These are phyloP conservation scores for Pleurotus sapidus DNA, from an alignment of 768 basidiomycete species.

Conservation along the genomic window DNA sequence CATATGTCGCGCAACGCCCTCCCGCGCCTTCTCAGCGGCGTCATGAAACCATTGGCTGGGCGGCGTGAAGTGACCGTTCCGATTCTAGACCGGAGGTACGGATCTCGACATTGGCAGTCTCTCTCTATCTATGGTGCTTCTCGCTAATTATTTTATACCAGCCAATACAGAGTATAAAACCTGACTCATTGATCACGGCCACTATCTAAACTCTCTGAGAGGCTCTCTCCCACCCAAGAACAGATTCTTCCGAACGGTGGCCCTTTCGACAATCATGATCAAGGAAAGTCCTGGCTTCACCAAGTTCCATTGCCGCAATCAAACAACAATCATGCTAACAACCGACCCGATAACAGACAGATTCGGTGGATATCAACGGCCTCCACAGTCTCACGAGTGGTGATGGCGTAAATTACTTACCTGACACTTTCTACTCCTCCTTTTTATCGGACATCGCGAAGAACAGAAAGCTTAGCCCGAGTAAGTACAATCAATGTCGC, in stretches of 20 bases:
- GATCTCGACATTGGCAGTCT: not conserved
- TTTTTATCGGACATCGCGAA: constrained; percentile 67
- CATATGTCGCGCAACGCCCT: not conserved
- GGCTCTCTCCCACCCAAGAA: too few relatives aligned
- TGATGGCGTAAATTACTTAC: constrained; percentile 32
- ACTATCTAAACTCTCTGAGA: too few relatives aligned
- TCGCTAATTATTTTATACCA: too few relatives aligned
- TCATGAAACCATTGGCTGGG: not conserved
- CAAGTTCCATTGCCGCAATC: too few relatives aligned
- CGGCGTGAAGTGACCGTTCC: not conserved
- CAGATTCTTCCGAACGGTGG: too few relatives aligned
- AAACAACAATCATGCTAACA: too few relatives aligned
- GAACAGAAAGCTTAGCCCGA: constrained; percentile 59
- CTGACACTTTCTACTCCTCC: constrained; percentile 49
- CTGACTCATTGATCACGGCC: too few relatives aligned
- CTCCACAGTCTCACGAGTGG: not conserved
- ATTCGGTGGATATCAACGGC: not conserved
- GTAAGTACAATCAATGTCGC: constrained; percentile 31
- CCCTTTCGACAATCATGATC: too few relatives aligned
- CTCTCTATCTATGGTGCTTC: too few relatives aligned
- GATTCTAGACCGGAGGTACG: not conserved
- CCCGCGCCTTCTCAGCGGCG: not conserved
- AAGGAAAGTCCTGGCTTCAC: too few relatives aligned
- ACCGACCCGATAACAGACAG: not conserved
- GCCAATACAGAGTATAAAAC: too few relatives aligned